Evolutionary conservation across 2,329 filamentous ascomycete genomes (phyloP).

Genomic region (Fonsecaea monophora): DNA sequence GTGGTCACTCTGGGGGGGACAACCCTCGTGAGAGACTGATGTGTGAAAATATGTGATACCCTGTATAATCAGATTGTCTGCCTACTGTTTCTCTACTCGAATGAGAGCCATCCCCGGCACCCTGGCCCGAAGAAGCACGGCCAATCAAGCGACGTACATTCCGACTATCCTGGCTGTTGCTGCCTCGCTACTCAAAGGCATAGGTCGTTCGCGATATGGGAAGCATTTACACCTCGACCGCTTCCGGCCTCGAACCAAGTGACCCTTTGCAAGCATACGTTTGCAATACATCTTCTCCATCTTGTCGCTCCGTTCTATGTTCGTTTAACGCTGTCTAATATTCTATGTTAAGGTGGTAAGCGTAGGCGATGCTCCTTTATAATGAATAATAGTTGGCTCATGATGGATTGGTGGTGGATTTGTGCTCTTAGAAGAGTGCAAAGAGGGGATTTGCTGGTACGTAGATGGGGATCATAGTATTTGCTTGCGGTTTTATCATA

Average conservation of each 20-base stretch:
- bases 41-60: conserved; percentile 6
- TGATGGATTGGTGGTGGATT: not conserved
- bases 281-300: not conserved
- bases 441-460: not conserved
- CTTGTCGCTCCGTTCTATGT: not conserved
- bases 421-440: not conserved
- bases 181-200: too few relatives aligned
- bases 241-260: too few relatives aligned
- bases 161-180: too few relatives aligned
- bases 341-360: too few relatives aligned
- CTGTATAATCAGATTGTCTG: conserved; percentile 2
- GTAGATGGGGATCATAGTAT: too few relatives aligned
- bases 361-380: too few relatives aligned
- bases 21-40: not conserved
- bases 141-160: too few relatives aligned
- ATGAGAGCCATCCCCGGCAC: too few relatives aligned
- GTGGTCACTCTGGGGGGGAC: conserved; percentile 12
- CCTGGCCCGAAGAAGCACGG: too few relatives aligned
- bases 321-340: not conserved
- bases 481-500: too few relatives aligned
- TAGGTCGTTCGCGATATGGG: too few relatives aligned
- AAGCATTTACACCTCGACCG: too few relatives aligned
- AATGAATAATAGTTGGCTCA: not conserved
- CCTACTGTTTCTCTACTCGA: not conserved
- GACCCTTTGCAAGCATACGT: not conserved